Conservation (phyloP, 176 grass and related monocot genomes). For the Hordeum marinum region DNA sequence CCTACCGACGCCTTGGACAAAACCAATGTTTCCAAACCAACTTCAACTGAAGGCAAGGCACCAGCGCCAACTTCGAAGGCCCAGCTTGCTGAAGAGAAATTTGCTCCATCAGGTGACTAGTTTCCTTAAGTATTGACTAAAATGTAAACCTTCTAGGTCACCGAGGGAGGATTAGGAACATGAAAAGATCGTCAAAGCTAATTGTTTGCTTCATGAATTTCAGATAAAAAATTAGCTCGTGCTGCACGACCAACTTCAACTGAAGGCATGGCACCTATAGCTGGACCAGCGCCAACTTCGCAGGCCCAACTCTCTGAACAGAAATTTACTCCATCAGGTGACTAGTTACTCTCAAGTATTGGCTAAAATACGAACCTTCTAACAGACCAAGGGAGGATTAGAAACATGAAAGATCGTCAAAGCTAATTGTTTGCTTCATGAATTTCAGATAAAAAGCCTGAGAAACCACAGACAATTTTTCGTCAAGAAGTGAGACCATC, state of each 20-base stretch:
- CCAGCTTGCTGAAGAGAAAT: constrained; percentile 5
- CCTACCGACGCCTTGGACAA: background rate
- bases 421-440: constrained; percentile 8
- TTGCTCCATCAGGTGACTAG: background rate
- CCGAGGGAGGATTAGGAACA: constrained; percentile 3
- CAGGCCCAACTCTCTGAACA: background rate
- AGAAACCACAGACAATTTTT: background rate
- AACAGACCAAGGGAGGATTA: background rate
- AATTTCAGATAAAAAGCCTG: constrained; percentile 17
- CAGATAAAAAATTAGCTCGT: constrained; percentile 7
- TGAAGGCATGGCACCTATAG: background rate
- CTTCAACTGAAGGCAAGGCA: background rate
- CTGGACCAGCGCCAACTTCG: background rate
- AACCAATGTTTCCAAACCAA: background rate
- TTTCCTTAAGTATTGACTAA: background rate
- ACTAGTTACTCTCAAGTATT: background rate
- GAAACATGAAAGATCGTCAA: constrained; percentile 6
- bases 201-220: constrained; percentile 8
- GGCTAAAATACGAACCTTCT: background rate
- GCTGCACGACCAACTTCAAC: background rate
- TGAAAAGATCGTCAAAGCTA: constrained; percentile 1
- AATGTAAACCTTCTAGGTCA: background rate
- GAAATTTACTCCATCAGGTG: constrained; percentile 7
- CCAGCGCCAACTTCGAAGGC: background rate
- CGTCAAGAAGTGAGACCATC: constrained; percentile 17